Base-by-base conservation (phyloP, 805 yeast genomes). In the Monosporozyma siamensis region DNA sequence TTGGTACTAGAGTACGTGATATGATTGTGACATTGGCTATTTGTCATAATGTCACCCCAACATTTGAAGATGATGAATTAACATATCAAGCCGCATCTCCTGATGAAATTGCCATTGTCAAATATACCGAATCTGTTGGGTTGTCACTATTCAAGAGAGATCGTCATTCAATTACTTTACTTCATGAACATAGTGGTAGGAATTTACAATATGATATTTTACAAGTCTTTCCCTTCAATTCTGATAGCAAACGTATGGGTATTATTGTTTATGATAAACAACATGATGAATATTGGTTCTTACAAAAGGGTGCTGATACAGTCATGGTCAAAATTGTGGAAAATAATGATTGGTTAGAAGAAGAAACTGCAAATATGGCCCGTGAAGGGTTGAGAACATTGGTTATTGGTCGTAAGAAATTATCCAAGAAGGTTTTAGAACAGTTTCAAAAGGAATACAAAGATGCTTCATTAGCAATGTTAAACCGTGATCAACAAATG, bases 41-140 rank as follows among this genome's bases (percentile, higher is more conserved):
- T n/a, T 92, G 99, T 61, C 99, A 92, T 62, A 88, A 88, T 52
- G 99, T 92, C 23, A 94, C 98, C 0, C 99, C 99, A 1, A 79
- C 95, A 0, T 75, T 79, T 50, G 92, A 82, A 44, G 85, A 80
- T 49, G 87, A 84, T 22, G 78, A 70, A 44, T 60, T 80, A 12
- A 74, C 87, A 2, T 92, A 89, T 59, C 99, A 92, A 64, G 98
- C 98, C 0, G 97, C 97, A 0, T 89, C 97, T 0, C 99, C 99
- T 0, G 99, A 92, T 67, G 99, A 92, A 60, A 80, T 92, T 52
- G 98, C 99, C 23, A 92, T 92, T 48, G 97, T 92, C 15, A 82
- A 82, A 55, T 92, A 87, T 66, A 85, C 96, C 1, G 94, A 87
- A 49, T 60, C 69, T 2, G 90, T 89, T 24, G 99, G 98, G 0